Evolutionary conservation across 2,329 filamentous ascomycete genomes (phyloP).

Genomic region (Alternaria sp.): DNA sequence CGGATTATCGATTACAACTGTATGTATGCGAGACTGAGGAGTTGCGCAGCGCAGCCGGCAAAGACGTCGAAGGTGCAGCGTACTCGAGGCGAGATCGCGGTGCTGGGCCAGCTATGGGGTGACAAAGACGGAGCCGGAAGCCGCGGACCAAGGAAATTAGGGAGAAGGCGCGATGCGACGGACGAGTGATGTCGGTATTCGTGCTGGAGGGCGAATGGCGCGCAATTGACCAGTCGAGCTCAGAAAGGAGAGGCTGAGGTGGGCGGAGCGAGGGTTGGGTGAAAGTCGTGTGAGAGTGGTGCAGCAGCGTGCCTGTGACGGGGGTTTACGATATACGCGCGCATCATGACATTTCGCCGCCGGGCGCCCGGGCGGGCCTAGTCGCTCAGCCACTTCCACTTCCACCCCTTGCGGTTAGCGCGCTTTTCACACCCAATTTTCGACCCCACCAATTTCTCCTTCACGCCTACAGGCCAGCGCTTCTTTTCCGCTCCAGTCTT

Average conservation of each 20-base stretch:
- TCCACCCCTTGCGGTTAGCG: constrained; percentile 13
- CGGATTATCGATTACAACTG: constrained; percentile 10
- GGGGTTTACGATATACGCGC: constrained; percentile 7
- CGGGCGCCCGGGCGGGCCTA: not conserved
- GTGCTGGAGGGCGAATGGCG: not conserved
- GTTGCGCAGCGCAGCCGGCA: not conserved
- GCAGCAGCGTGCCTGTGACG: constrained; percentile 14
- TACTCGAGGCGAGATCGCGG: constrained; percentile 6
- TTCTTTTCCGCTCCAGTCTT: constrained; percentile 20
- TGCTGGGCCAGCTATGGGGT: constrained; percentile 13
- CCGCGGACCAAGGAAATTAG: constrained; percentile 36
- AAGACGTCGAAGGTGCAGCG: constrained; percentile 1
- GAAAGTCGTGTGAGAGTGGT: constrained; percentile 44
- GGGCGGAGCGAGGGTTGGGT: constrained; percentile 31
- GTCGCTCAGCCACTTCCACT: not conserved
- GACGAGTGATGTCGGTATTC: not conserved
- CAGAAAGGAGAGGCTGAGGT: constrained; percentile 45
- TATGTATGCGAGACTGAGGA: not conserved
- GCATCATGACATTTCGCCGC: constrained; percentile 32
- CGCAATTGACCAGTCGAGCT: constrained; percentile 11
- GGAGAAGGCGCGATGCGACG: constrained; percentile 26
- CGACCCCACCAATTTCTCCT: constrained; percentile 37
- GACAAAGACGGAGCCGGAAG: constrained; percentile 28
- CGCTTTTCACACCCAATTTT: constrained; percentile 25
- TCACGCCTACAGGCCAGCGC: constrained; percentile 22